Evolutionary conservation across 805 yeast species (phyloP).

Genomic region (Pichia thaimueangensis): DNA sequence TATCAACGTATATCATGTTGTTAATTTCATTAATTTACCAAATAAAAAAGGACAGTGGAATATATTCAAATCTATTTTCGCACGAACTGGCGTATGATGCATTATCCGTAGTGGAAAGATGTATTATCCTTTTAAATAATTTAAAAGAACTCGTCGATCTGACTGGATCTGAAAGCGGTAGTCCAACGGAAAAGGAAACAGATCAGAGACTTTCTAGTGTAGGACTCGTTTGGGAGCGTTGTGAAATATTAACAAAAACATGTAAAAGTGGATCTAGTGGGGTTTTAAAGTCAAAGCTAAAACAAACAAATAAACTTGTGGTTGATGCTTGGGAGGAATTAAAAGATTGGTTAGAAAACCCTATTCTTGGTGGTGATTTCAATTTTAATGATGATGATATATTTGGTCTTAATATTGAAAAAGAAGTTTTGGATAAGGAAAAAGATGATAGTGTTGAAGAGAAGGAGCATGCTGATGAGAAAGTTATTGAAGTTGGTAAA

Average conservation of each 20-base stretch:
- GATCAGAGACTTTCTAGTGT: constrained; percentile 47
- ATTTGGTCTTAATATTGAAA: constrained; percentile 30
- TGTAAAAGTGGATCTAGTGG: constrained; percentile 48
- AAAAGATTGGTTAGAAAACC: constrained; percentile 63
- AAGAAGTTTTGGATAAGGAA: constrained; percentile 14
- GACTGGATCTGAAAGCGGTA: constrained; percentile 4
- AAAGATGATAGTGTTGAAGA: constrained; percentile 23
- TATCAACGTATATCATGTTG: constrained; percentile 38
- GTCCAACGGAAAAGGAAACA: constrained; percentile 24
- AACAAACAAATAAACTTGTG: constrained; percentile 39
- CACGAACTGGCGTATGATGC: constrained; percentile 27
- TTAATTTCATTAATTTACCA: constrained; percentile 40
- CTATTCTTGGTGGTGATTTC: constrained; percentile 26
- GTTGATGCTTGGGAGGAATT: constrained; percentile 64
- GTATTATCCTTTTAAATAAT: constrained; percentile 18
- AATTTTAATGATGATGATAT: constrained; percentile 44
- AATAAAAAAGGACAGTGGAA: constrained; percentile 31
- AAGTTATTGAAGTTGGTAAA: constrained; percentile 31
- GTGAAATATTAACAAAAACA: constrained; percentile 42
- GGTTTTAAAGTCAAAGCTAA: constrained; percentile 41
- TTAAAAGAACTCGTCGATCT: constrained; percentile 13
- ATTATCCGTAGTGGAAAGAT: constrained; percentile 13
- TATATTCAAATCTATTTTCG: constrained; percentile 27
- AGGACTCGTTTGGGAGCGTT: constrained; percentile 67
- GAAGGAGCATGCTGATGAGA: constrained; percentile 20